Base-by-base conservation (phyloP, 1,139 yeast species). In the Yamadazyma diospyri region DNA sequence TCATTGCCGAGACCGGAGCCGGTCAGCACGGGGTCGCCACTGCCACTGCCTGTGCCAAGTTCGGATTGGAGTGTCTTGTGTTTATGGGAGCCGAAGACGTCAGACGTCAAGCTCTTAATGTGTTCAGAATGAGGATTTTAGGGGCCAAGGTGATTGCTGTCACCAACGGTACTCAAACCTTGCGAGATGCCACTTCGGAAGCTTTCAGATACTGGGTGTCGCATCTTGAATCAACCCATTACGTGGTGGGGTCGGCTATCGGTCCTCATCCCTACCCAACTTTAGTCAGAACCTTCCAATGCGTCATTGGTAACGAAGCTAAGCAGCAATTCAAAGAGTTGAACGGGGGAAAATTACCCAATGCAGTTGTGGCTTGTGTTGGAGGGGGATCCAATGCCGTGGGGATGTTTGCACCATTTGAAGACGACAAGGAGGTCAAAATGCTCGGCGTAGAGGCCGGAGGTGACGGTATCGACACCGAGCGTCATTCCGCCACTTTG, bases 1-100 rank as follows among this genome's bases (percentile, higher is more conserved):
- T 92, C 41, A 92, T 92, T 57, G 99, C 99, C 28, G 99, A 92
- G 67, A 92, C 99, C 28, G 99, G 99, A 61, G 99, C 99, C 35
- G 99, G 99, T 43, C 99, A 92, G 69, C 99, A 92, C 57, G 99
- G 99, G 67, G 99, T 92, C 27, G 99, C 99, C 29, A 92, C 98
- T 38, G 99, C 99, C 19, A 92, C 98, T 36, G 97, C 95, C 0
- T 89, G 96, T 65, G 99, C 99, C 46, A 94, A 92, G 60, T 92
- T 92, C 50, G 98, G 98, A 34, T 60, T 92, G 61, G 78, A 84
- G 55, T 92, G 98, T 69, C 86, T 87, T n/a, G 95, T 92, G 23
- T 92, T 78, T 55, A 92, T 92, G 99, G 99, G 99, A 42, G 97
- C 97, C 31, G 98, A 92, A 64, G 99, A 92, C 66, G 95, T 86